Evolutionary conservation across 179 eudicot species (phyloP).

Genomic region (Amaranthus tricolor): DNA sequence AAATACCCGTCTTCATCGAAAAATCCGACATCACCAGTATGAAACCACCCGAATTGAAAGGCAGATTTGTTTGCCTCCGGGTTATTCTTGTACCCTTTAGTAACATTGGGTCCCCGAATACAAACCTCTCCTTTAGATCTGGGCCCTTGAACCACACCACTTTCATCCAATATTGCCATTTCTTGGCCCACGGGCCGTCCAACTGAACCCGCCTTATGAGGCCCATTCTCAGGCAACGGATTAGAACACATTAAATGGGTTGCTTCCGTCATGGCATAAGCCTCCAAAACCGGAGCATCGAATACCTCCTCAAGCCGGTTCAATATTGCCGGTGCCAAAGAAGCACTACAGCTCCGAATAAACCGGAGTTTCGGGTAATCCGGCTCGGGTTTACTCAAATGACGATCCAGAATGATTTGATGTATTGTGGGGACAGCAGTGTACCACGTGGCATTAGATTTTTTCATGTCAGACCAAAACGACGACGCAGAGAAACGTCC

Average conservation of each 20-base stretch:
- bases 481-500: slow-evolving; percentile 72
- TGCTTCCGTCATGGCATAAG: slow-evolving; percentile 86
- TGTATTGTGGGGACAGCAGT: slow-evolving; percentile 81
- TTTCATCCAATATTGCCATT: slow-evolving; percentile 59
- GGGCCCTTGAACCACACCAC: slow-evolving; percentile 43
- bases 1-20: slow-evolving; percentile 65
- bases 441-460: slow-evolving; percentile 68
- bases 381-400: slow-evolving; percentile 44
- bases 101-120: slow-evolving; percentile 75
- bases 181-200: slow-evolving; percentile 76
- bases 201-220: slow-evolving; percentile 57
- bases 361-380: slow-evolving; percentile 61
- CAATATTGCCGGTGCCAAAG: slow-evolving; percentile 58
- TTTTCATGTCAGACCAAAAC: slow-evolving; percentile 65
- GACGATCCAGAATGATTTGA: slow-evolving; percentile 67
- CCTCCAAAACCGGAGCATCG: slow-evolving; percentile 70
- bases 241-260: slow-evolving; percentile 72
- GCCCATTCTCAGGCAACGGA: slow-evolving; percentile 65
- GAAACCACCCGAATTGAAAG: slow-evolving; percentile 74
- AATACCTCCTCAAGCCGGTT: slow-evolving; percentile 64
- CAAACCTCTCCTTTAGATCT: slow-evolving; percentile 68
- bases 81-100: slow-evolving; percentile 71
- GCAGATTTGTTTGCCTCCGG: slow-evolving; percentile 71
- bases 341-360: slow-evolving; percentile 70
- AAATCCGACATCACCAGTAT: slow-evolving; percentile 70